Conservation (phyloP, 306 rosid genomes). For the Boehmeria nivea region DNA sequence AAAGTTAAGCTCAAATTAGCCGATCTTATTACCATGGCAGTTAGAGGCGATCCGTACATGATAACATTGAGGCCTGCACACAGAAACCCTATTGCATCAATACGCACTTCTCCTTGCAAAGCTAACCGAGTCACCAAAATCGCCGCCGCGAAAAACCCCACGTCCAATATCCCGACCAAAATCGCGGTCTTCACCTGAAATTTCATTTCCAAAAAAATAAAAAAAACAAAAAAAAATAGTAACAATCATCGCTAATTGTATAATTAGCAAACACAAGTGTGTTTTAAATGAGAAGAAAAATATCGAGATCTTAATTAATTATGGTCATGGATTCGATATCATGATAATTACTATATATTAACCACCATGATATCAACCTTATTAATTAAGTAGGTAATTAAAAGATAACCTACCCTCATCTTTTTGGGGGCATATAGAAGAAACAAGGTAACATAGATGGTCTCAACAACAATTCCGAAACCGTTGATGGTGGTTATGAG, state of each 20-base stretch:
- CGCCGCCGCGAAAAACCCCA: slow-evolving; percentile 31
- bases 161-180: slow-evolving; percentile 36
- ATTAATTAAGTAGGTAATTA: not conserved
- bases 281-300: too few species aligned
- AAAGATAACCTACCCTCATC: slow-evolving; percentile 49
- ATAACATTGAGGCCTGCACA: slow-evolving; percentile 49
- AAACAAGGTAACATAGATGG: slow-evolving; percentile 42
- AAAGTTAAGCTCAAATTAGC: too few species aligned
- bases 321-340: too few species aligned
- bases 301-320: too few species aligned
- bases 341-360: too few species aligned
- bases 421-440: slow-evolving; percentile 41
- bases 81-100: slow-evolving; percentile 39
- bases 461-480: slow-evolving; percentile 50
- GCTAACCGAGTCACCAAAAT: slow-evolving; percentile 26
- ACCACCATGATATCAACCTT: too few species aligned
- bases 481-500: slow-evolving; percentile 62
- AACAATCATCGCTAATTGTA: not conserved
- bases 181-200: slow-evolving; percentile 35
- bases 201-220: too few species aligned
- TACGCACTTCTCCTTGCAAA: slow-evolving; percentile 36
- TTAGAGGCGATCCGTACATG: slow-evolving; percentile 58
- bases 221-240: not conserved
- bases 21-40: slow-evolving; percentile 37
- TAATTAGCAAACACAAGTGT: too few species aligned